Conservation (phyloP, 441 rosid species). For the Arabidopsis hybrid region DNA sequence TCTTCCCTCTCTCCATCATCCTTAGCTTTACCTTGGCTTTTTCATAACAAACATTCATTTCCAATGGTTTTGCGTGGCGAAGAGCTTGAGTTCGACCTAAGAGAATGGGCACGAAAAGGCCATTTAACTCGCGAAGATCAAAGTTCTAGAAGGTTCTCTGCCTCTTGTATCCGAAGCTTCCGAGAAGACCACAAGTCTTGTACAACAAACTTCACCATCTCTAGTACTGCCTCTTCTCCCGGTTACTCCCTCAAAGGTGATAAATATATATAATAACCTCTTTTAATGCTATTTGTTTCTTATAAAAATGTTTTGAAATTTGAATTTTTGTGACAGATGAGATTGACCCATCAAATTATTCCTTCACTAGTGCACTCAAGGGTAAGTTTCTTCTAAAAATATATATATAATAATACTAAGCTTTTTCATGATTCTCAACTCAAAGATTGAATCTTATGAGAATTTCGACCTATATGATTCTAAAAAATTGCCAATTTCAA, state of each 20-base stretch:
- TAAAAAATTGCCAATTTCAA: background rate
- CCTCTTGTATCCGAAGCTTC: constrained; percentile 65
- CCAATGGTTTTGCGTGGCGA: constrained; percentile 42
- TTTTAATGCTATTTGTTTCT: background rate
- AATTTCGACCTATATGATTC: background rate
- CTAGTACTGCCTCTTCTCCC: constrained; percentile 86
- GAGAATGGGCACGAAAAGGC: constrained; percentile 62
- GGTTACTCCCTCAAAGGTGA: constrained; percentile 64
- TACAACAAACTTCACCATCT: constrained; percentile 63
- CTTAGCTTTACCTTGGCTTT: background rate
- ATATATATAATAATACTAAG: background rate
- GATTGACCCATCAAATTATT: constrained; percentile 83
- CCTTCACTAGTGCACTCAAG: constrained; percentile 76
- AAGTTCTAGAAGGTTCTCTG: constrained; percentile 74
- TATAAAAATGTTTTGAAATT: background rate
- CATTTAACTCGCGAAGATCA: constrained; percentile 58
- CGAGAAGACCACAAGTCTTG: constrained; percentile 71
- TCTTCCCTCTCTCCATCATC: background rate
- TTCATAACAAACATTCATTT: constrained; percentile 32
- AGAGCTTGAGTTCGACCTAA: constrained; percentile 52
- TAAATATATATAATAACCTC: background rate
- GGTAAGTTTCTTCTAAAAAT: constrained; percentile 43
- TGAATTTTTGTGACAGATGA: constrained; percentile 53
- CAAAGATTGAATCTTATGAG: background rate
- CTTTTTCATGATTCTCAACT: background rate